Percentiles rank a stretch among this genome's conserved stretches.
These are phyloP conservation scores for Leishmania mexicana DNA, from an alignment of 208 protist species.

Conservation along the genomic window DNA sequence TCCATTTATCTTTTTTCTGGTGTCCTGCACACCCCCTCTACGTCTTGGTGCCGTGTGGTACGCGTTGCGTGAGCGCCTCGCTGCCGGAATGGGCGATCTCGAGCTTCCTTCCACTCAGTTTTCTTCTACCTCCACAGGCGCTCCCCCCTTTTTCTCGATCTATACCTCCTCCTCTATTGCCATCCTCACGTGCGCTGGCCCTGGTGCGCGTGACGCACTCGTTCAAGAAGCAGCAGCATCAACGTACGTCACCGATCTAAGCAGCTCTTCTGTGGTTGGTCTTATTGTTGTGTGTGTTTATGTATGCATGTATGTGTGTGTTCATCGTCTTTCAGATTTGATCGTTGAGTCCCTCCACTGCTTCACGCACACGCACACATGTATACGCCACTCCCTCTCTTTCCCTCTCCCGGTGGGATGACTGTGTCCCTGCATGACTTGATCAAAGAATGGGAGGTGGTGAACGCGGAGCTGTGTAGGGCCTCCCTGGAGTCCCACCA, in stretches of 20 bases:
- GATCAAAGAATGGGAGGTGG: slow-evolving; percentile 33
- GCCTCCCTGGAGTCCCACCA: slow-evolving; percentile 25
- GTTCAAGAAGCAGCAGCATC: background rate
- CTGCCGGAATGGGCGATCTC: background rate
- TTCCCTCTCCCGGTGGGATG: slow-evolving; percentile 6
- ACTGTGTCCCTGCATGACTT: slow-evolving; percentile 19
- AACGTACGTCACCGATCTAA: background rate
- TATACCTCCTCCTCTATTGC: background rate
- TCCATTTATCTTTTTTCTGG: background rate
- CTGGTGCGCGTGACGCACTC: background rate
- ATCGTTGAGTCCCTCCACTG: background rate
- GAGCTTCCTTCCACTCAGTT: background rate
- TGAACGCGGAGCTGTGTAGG: slow-evolving; percentile 23
- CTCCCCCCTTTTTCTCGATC: background rate
- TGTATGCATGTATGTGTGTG: slow-evolving; percentile 1
- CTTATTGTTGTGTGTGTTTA: background rate
- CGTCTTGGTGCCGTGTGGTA: background rate
- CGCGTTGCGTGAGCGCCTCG: background rate
- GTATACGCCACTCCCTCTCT: background rate
- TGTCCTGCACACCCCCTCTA: background rate
- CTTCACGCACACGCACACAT: background rate
- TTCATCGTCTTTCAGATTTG: background rate
- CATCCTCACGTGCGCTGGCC: background rate
- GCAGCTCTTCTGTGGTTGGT: background rate
- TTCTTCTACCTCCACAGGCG: background rate